Base-by-base conservation (phyloP, 2,329 filamentous ascomycete genomes). In the Escovopsis sp. region DNA sequence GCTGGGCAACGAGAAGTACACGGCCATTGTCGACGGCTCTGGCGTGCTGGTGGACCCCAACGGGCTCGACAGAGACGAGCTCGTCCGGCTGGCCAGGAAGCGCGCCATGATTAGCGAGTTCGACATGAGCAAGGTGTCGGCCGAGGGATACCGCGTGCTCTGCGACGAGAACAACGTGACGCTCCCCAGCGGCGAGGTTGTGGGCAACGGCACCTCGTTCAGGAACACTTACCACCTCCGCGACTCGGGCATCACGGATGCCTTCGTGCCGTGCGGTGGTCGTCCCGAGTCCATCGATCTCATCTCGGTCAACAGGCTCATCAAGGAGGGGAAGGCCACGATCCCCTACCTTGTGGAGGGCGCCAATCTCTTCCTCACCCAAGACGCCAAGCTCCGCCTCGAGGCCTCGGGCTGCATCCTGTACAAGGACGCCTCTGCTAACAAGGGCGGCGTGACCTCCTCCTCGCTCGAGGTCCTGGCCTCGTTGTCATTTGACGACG, bases 291-390 rank as follows among this genome's bases (percentile, higher is more conserved):
- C 89, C 1, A 94, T 98, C 52, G 89, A 98, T 59, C 76, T 96
- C 45, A 82, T 85, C 43, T 85, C 82, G 7, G 89, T 88, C 47
- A 81, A 75, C 64, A 85, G 83, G 60, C 75, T 98, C 48, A 96
- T 98, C 63, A 78, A 82, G 58, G 79, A 94, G 48, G 87, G 88
- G 65, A 95, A 94, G 68, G 73, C 75, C 19, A 77, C 74, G 10
- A 82, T 98, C 47, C 88, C 89, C 1, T 98, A 93, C 66, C 91
- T 98, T 42, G 89, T 98, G 37, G 91, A 98, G 66, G 91, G 91
- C 42, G 91, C 91, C 63, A 98, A 96, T 62, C 72, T 98, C 43
- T 98, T 98, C 75, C 93, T 98, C 65, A 95, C 91, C 1, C 91
- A 98, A 64, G 91, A 98, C 55, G 89, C 89, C 54, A 96, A 96